Evolutionary conservation across 164 flowering plant genomes (phyloP), one percentile per base, ranked within the genome.

Genomic region (Liquidambar formosana): DNA sequence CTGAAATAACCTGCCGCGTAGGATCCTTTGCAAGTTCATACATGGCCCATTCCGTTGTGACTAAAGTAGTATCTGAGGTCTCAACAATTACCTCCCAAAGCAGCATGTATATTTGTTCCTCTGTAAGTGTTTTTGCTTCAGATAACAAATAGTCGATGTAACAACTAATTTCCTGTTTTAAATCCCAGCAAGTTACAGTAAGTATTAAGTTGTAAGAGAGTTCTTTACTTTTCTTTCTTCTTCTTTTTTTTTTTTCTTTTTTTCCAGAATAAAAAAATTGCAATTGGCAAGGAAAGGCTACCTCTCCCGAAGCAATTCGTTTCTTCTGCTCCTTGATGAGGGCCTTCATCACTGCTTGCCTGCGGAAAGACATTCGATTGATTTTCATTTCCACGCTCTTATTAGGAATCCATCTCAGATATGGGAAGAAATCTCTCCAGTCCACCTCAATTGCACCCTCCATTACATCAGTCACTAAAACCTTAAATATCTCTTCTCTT

Each of bases 381-480:
- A 91, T 80, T 43, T 79, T 91, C 44, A 47, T 64, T 73, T 91
- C 97, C 14, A 85, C 28, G 41, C 76, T 71, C 71, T 70, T 87
- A 70, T 88, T 91, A 19, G 98, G 98, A 74, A 91, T 52, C 98
- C 98, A 93, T 76, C 51, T 83, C 23, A 93, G 75, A 71, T 86
- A 91, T 16, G 98, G 97, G 71, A 93, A 93, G 84, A 93, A 91
- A 68, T 93, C 98, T 75, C 96, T 86, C 97, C 97, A 92, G 27
- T 90, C 97, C 56, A 90, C 96, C 59, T 90, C 96, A 66, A 89
- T 85, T 41, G 94, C 94, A 44, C 91, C 97, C 79, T 79, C 85
- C 94, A 92, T 82, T 23, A 85, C 83, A 57, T 88, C 91, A 53
- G 52, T 5, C 70, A 93, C 98, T 63, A 91, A 68, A 70, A 81